Evolutionary conservation across 805 yeast species (phyloP).

Genomic region (Wickerhamomyces bovis): DNA sequence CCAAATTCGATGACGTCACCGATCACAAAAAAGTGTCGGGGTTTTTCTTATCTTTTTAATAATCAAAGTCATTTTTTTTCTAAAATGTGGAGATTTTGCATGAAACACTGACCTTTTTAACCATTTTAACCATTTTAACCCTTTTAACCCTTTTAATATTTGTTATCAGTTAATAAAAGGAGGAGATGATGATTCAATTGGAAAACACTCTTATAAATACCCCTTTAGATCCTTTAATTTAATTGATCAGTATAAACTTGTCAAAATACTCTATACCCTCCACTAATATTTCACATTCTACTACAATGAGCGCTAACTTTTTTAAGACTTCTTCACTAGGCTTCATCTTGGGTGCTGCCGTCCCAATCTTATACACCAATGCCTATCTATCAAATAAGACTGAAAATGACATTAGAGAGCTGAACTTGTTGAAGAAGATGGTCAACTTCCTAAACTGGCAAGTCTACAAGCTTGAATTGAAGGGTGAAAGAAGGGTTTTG

Average conservation of each 20-base stretch:
- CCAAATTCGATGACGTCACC: background rate
- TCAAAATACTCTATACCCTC: background rate
- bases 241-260: background rate
- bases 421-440: slow-evolving; percentile 17
- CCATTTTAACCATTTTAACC: too few relatives aligned
- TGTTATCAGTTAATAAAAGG: too few relatives aligned
- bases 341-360: slow-evolving; percentile 18
- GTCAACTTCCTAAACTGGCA: slow-evolving; percentile 19
- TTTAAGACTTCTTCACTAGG: slow-evolving; percentile 20
- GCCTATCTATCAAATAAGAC: slow-evolving; percentile 15
- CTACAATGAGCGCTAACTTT: slow-evolving; percentile 1
- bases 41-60: background rate
- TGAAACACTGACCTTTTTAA: background rate
- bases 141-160: too few relatives aligned
- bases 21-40: background rate
- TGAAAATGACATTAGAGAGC: slow-evolving; percentile 16
- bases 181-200: background rate
- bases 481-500: slow-evolving; percentile 6
- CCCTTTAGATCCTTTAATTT: background rate
- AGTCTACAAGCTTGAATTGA: slow-evolving; percentile 12
- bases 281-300: too few relatives aligned
- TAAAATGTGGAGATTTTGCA: background rate
- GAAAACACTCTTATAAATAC: background rate
- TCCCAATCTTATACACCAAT: slow-evolving; percentile 20
- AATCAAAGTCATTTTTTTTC: background rate